These are phyloP conservation scores for Arachnopeziza araneosa DNA, from an alignment of 2,329 filamentous ascomycete genomes.

Conservation along the genomic window DNA sequence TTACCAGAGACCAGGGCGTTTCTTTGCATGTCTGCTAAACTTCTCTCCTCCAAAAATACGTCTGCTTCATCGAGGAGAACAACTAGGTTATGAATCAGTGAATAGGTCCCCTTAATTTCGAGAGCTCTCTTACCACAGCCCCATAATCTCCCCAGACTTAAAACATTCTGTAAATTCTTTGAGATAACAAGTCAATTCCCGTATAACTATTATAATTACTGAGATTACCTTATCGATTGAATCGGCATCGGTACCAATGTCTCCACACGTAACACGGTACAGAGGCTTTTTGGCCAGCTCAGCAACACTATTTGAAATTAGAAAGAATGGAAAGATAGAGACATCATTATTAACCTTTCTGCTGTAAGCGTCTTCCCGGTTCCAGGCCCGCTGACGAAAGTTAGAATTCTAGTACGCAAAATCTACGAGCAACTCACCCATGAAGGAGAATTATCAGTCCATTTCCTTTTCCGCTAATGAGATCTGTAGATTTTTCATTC, in stretches of 20 bases:
- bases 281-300: constrained; percentile 45
- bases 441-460: constrained; percentile 42
- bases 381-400: constrained; percentile 8
- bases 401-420: no score
- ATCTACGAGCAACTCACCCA: background rate
- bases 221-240: constrained; percentile 47
- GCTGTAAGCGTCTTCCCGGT: constrained; percentile 29
- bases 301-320: constrained; percentile 34
- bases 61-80: constrained; percentile 26
- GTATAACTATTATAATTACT: background rate
- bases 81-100: constrained; percentile 1
- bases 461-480: constrained; percentile 31
- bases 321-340: background rate
- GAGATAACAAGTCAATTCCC: background rate
- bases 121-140: background rate
- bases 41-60: constrained; percentile 15
- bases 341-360: constrained; percentile 34
- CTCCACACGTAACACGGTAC: constrained; percentile 55
- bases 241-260: constrained; percentile 60
- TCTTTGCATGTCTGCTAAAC: constrained; percentile 7
- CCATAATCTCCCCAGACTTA: background rate
- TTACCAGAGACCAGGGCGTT: constrained; percentile 15
- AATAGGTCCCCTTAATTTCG: background rate
- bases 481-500: constrained; percentile 1
- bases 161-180: background rate